Evolutionary conservation across 1,139 yeast genomes (phyloP).

Genomic region (Chernovozyma aurita): DNA sequence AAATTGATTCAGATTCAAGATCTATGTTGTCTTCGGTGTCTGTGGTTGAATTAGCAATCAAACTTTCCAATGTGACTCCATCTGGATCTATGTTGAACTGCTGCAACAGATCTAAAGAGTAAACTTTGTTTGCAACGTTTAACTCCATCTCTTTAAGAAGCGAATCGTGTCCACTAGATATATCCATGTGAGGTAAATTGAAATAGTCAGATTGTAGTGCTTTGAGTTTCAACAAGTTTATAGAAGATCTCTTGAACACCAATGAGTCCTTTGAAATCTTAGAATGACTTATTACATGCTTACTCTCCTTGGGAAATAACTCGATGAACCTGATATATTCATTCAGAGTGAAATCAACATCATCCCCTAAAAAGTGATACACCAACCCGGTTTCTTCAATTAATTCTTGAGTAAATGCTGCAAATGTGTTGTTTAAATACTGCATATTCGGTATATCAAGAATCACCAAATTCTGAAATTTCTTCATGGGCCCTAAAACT

Average conservation of each 20-base stretch:
- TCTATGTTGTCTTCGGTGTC: neutral
- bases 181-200: constrained; percentile 41
- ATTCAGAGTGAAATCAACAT: constrained; percentile 46
- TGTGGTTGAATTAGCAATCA: constrained; percentile 13
- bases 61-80: constrained; percentile 20
- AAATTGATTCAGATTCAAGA: too few relatives aligned
- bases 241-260: constrained; percentile 52
- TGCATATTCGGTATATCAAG: constrained; percentile 65
- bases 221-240: constrained; percentile 53
- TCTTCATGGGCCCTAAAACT: constrained; percentile 62
- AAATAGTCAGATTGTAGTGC: constrained; percentile 49
- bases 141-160: neutral
- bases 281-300: constrained; percentile 70
- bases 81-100: constrained; percentile 22
- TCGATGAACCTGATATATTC: constrained; percentile 44
- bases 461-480: constrained; percentile 58
- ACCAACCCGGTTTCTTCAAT: constrained; percentile 41
- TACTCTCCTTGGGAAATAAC: constrained; percentile 46
- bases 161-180: neutral
- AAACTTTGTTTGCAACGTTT: neutral
- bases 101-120: constrained; percentile 28
- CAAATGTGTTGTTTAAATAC: constrained; percentile 47
- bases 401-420: constrained; percentile 29
- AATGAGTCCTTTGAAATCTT: constrained; percentile 58
- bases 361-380: constrained; percentile 72